phyloP scores from a whole-genome alignment of 768 basidiomycete genomes.

The Termitomyces sp. region DNA sequence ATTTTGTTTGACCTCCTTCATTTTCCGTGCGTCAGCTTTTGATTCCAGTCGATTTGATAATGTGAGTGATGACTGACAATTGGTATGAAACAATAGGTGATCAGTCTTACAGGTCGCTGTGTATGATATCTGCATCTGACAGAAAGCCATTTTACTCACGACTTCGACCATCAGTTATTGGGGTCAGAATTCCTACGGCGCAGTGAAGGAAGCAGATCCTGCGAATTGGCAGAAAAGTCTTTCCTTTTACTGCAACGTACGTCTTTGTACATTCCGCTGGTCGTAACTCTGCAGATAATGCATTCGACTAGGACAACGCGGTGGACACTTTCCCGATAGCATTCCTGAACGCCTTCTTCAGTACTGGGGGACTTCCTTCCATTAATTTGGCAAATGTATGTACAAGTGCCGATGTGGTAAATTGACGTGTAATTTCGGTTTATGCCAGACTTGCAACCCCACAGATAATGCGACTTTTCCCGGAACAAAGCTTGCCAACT shows the following conservation, averaged over 20 bases:
- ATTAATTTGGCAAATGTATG: slow-evolving; percentile 66
- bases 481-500: slow-evolving; percentile 58
- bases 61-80: slow-evolving; percentile 27
- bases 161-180: slow-evolving; percentile 42
- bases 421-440: not conserved
- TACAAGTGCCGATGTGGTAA: not conserved
- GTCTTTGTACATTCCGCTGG: slow-evolving; percentile 9
- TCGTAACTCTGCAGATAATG: not conserved
- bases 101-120: slow-evolving; percentile 41
- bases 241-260: slow-evolving; percentile 58
- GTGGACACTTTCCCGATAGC: slow-evolving; percentile 67
- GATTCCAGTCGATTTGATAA: slow-evolving; percentile 59
- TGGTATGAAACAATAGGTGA: not conserved
- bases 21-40: slow-evolving; percentile 30
- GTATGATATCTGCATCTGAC: slow-evolving; percentile 25
- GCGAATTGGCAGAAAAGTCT: slow-evolving; percentile 57
- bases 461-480: slow-evolving; percentile 50
- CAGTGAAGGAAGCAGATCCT: slow-evolving; percentile 36
- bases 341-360: slow-evolving; percentile 64
- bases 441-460: slow-evolving; percentile 53
- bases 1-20: slow-evolving; percentile 2
- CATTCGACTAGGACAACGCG: slow-evolving; percentile 43
- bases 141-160: not conserved
- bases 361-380: slow-evolving; percentile 53
- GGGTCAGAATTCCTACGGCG: slow-evolving; percentile 75